phyloP scores from a whole-genome alignment of 73 alveolate genomes.

The Tetrahymena malaccensis region DNA sequence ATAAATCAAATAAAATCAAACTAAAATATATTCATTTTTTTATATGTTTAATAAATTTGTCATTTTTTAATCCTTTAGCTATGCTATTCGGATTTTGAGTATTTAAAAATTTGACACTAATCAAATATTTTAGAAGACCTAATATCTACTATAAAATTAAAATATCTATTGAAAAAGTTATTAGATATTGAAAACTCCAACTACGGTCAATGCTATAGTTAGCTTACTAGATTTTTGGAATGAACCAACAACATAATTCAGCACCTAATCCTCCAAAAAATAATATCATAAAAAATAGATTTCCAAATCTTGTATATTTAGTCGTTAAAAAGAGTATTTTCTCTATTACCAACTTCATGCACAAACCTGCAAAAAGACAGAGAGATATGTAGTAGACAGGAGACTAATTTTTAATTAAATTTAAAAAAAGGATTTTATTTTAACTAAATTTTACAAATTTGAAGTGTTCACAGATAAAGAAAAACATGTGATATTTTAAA shows the following conservation, averaged over 20 bases:
- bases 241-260: background rate
- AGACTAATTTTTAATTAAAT: background rate
- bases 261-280: background rate
- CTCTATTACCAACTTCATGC: background rate
- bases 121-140: background rate
- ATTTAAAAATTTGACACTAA: background rate
- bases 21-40: too few species aligned
- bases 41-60: too few species aligned
- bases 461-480: background rate
- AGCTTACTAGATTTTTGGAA: background rate
- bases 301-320: background rate
- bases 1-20: too few species aligned
- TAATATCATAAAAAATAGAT: background rate
- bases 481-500: background rate
- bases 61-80: too few species aligned
- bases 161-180: background rate
- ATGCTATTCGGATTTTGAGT: background rate
- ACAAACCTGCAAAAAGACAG: background rate
- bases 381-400: background rate
- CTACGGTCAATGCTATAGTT: background rate
- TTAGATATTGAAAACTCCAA: background rate
- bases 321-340: background rate
- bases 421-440: too few species aligned
- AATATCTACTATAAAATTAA: background rate
- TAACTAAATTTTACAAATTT: too few species aligned